These are phyloP conservation scores for Zymoseptoria tritici DNA, from an alignment of 2,329 filamentous ascomycete genomes.

Conservation along the genomic window DNA sequence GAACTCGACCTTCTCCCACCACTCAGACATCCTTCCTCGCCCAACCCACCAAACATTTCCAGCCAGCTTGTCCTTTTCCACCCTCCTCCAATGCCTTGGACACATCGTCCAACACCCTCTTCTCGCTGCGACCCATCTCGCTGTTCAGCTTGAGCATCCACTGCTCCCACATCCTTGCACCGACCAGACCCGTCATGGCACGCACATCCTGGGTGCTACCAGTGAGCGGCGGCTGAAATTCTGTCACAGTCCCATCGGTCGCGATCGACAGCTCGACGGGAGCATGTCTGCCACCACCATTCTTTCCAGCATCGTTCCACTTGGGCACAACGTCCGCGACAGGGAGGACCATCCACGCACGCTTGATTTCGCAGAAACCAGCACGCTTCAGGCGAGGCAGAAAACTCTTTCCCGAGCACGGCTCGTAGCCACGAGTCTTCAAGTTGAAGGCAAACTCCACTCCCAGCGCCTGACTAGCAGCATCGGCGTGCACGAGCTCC, in stretches of 20 bases:
- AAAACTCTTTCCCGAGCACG: slow-evolving; percentile 73
- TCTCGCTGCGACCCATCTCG: slow-evolving; percentile 66
- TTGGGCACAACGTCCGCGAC: slow-evolving; percentile 49
- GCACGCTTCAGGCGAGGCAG: slow-evolving; percentile 64
- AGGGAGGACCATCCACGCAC: slow-evolving; percentile 83
- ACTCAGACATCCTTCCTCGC: slow-evolving; percentile 41
- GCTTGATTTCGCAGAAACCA: slow-evolving; percentile 72
- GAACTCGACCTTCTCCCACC: not conserved
- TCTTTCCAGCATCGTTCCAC: slow-evolving; percentile 29
- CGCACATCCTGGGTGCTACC: slow-evolving; percentile 31
- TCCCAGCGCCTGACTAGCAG: slow-evolving; percentile 69
- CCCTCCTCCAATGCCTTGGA: slow-evolving; percentile 54
- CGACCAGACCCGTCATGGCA: slow-evolving; percentile 67
- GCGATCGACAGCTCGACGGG: slow-evolving; percentile 31
- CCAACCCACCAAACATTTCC: slow-evolving; percentile 55
- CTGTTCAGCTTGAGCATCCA: slow-evolving; percentile 85
- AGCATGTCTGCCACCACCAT: slow-evolving; percentile 1
- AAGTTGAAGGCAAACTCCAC: slow-evolving; percentile 91
- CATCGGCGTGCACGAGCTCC: slow-evolving; percentile 78
- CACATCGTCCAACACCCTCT: slow-evolving; percentile 48
- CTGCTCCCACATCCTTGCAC: slow-evolving; percentile 89
- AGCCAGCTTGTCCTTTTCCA: slow-evolving; percentile 49
- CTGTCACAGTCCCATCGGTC: slow-evolving; percentile 23
- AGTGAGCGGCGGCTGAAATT: slow-evolving; percentile 27
- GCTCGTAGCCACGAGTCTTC: slow-evolving; percentile 83